Conservation (phyloP, 495 filamentous ascomycete genomes). For the Letharia lupina region DNA sequence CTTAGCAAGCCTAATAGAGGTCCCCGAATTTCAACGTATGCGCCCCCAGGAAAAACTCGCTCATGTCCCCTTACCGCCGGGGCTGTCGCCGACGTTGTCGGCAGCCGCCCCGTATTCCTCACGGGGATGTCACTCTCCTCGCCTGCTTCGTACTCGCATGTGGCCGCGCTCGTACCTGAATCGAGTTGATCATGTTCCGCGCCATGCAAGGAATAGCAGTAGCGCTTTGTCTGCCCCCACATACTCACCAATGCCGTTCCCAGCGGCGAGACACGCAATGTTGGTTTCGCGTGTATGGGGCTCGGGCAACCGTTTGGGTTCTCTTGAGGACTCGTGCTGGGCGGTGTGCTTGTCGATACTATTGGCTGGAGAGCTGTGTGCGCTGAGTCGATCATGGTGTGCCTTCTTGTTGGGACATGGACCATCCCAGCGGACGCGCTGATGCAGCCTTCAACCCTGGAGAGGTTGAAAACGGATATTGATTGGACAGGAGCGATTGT, state of each 20-base stretch:
- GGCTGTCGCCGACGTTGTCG: conserved; percentile 44
- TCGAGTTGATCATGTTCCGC: conserved; percentile 45
- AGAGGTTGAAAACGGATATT: conserved; percentile 32
- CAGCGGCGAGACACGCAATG: conserved; percentile 39
- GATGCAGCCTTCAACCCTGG: background rate
- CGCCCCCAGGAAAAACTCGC: conserved; percentile 23
- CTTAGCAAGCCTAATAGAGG: too few species aligned
- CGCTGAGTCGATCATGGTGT: conserved; percentile 31
- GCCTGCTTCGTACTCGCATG: conserved; percentile 39
- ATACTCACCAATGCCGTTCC: conserved; percentile 40
- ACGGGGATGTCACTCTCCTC: conserved; percentile 40
- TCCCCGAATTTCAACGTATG: too few species aligned
- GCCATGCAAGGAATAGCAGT: conserved; percentile 41
- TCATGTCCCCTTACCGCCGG: conserved; percentile 44
- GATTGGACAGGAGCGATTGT: conserved; percentile 45
- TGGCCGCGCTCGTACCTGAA: conserved; percentile 37
- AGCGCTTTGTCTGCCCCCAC: conserved; percentile 43
- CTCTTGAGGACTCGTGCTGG: conserved; percentile 45
- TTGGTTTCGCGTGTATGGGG: conserved; percentile 45
- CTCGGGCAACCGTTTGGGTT: conserved; percentile 45
- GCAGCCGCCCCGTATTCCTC: conserved; percentile 37
- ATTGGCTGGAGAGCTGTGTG: conserved; percentile 43
- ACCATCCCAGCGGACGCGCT: conserved; percentile 28
- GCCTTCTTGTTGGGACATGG: conserved; percentile 31
- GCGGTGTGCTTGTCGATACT: conserved; percentile 41